Conservation (phyloP, 169 alveolate species). For the Theileria equi region DNA sequence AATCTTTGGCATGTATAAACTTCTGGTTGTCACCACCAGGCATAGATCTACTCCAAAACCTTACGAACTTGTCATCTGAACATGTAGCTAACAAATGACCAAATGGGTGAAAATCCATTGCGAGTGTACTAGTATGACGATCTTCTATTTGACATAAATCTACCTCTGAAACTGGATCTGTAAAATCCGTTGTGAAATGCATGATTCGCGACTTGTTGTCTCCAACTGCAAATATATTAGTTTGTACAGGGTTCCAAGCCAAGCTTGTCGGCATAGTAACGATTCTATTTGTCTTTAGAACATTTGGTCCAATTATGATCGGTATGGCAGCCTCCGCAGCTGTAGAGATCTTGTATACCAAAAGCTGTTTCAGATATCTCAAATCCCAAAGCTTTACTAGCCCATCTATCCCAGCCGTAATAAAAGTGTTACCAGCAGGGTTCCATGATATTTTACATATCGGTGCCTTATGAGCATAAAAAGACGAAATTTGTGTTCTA, state of each 20-base stretch:
- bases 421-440: conserved; percentile 63
- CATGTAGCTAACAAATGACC: conserved; percentile 86
- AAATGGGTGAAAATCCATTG: conserved; percentile 85
- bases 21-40: conserved; percentile 66
- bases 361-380: conserved; percentile 64
- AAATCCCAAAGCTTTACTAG: conserved; percentile 82
- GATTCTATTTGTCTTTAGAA: conserved; percentile 24
- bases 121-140: conserved; percentile 64
- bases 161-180: conserved; percentile 59
- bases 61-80: conserved; percentile 75
- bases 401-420: conserved; percentile 76
- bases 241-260: conserved; percentile 82
- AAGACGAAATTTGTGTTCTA: conserved; percentile 74
- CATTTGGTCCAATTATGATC: conserved; percentile 25
- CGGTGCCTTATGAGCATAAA: conserved; percentile 82
- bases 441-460: conserved; percentile 73
- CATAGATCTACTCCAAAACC: conserved; percentile 76
- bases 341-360: conserved; percentile 48
- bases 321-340: conserved; percentile 13
- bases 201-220: conserved; percentile 74
- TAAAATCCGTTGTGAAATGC: conserved; percentile 68
- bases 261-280: conserved; percentile 65
- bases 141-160: conserved; percentile 60
- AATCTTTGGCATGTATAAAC: conserved; percentile 51
- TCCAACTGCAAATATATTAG: conserved; percentile 73